Evolutionary conservation across 208 protist genomes (phyloP), one percentile per base, ranked within the genome.

Genomic region (Leishmania martiniquensis): DNA sequence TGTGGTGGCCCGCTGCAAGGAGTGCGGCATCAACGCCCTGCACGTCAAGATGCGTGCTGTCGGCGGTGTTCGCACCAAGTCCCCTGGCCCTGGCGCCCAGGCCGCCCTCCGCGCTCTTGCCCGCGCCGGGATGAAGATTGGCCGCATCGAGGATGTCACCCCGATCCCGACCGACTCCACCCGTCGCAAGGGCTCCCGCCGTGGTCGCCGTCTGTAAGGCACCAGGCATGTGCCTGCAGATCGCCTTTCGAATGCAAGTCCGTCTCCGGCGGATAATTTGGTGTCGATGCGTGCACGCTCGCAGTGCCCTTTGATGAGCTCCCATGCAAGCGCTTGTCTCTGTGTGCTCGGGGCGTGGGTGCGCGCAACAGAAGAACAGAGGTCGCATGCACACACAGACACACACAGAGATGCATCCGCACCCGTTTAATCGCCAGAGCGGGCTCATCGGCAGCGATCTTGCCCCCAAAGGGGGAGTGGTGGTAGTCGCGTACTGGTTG

Each of bases 111-210:
- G 99, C 85, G 99, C 99, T 39, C 95, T 99, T 68, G 99, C 99
- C 77, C 98, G 99, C 85, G 89, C 96, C 77, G 99, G 99, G 80
- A 96, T 99, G 88, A 99, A 99, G 88, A 99, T 99, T 88, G 99
- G 99, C 84, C 97, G 99, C 86, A 99, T 99, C 91, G 99, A 99
- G 96, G 99, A 99, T 91, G 98, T 99, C 72, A 99, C 99, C 72
- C 99, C 99, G 55, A 99, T 99, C 85, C 99, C 99, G 76, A 99
- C 99, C 69, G 99, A 99, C 95, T 97, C 91, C 86, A 99, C 99
- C 67, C 97, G 99, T 84, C 89, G 97, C 74, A 99, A 99, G 93
- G 99, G 98, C 89, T 99, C 98, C 93, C 97, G 99, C 89, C 95
- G 99, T 94, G 99, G 99, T 98, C 96, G 99, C 82, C 92, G 99